A percentile compares a stretch with the other conserved stretches of the same genome.
These are phyloP conservation scores for Daldinia bambusicola DNA, from an alignment of 495 filamentous ascomycete species.

Conservation along the genomic window DNA sequence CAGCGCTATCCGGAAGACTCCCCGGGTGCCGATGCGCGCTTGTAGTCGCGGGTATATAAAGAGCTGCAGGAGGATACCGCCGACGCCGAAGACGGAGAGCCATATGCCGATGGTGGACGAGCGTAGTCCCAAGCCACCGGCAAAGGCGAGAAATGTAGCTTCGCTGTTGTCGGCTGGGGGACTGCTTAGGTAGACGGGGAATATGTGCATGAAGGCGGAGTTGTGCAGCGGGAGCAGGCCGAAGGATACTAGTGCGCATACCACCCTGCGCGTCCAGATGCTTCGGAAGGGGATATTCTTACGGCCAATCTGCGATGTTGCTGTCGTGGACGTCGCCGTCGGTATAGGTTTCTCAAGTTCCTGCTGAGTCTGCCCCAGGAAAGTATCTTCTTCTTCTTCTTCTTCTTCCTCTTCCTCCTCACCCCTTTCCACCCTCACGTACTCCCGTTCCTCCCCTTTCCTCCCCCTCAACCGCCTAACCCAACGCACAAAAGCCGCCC, in stretches of 20 bases:
- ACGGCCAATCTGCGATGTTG: slow-evolving; percentile 37
- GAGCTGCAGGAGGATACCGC: slow-evolving; percentile 75
- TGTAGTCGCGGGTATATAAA: slow-evolving; percentile 74
- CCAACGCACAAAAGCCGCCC: slow-evolving; percentile 24
- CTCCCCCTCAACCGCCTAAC: slow-evolving; percentile 48
- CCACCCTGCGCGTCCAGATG: slow-evolving; percentile 71
- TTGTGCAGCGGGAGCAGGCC: slow-evolving; percentile 78
- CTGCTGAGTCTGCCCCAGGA: slow-evolving; percentile 38
- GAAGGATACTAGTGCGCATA: slow-evolving; percentile 70
- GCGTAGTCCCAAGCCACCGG: slow-evolving; percentile 76
- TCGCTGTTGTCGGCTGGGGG: slow-evolving; percentile 63
- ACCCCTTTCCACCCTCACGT: slow-evolving; percentile 33
- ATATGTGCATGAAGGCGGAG: slow-evolving; percentile 78
- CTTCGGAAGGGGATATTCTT: slow-evolving; percentile 62
- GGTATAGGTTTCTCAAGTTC: slow-evolving; percentile 46
- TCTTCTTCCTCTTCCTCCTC: slow-evolving; percentile 1
- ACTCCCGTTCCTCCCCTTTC: slow-evolving; percentile 9
- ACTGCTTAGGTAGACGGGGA: slow-evolving; percentile 76
- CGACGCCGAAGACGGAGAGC: slow-evolving; percentile 73
- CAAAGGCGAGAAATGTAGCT: slow-evolving; percentile 69
- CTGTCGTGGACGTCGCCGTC: slow-evolving; percentile 26
- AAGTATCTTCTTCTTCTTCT: slow-evolving; percentile 3
- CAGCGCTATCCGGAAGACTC: slow-evolving; percentile 67
- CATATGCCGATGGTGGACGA: slow-evolving; percentile 74
- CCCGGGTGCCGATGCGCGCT: slow-evolving; percentile 68